Evolutionary conservation across 768 basidiomycete species (phyloP).

Genomic region (Strobilomyces confusus): DNA sequence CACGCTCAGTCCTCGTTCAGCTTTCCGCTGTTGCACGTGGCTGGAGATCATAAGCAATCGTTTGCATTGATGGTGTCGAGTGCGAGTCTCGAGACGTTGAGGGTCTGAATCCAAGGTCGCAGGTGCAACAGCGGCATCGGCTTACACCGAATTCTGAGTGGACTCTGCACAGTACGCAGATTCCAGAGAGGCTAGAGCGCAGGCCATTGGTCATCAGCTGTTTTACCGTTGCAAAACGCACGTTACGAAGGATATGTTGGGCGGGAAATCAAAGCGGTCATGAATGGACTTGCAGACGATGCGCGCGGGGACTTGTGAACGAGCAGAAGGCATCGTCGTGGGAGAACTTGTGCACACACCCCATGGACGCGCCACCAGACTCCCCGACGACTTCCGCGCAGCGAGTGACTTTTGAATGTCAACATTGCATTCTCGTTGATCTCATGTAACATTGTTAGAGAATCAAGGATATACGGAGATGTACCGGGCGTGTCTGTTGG

Average conservation of each 20-base stretch:
- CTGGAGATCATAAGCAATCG: slow-evolving; percentile 44
- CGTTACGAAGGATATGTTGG: slow-evolving; percentile 38
- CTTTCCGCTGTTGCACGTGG: slow-evolving; percentile 54
- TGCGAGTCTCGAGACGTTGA: slow-evolving; percentile 39
- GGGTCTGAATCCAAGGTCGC: slow-evolving; percentile 43
- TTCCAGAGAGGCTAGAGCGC: slow-evolving; percentile 39
- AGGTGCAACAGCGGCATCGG: slow-evolving; percentile 41
- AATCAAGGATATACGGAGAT: slow-evolving; percentile 23
- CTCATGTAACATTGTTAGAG: slow-evolving; percentile 9
- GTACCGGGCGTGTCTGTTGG: slow-evolving; percentile 24
- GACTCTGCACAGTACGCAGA: slow-evolving; percentile 45
- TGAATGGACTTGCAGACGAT: background rate
- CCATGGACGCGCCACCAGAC: background rate
- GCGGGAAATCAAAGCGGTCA: background rate
- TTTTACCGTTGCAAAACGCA: slow-evolving; percentile 14
- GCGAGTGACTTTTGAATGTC: background rate
- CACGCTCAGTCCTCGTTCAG: slow-evolving; percentile 47
- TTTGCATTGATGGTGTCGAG: slow-evolving; percentile 46
- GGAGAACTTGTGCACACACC: too few relatives aligned
- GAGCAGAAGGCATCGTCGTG: background rate
- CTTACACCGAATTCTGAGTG: slow-evolving; percentile 33
- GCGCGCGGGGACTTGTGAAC: too few relatives aligned
- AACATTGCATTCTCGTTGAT: background rate
- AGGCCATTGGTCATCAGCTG: background rate
- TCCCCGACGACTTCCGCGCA: background rate